Evolutionary conservation across 1,139 yeast genomes (phyloP), one percentile per base, ranked within the genome.

Genomic region (Pichia sp.): DNA sequence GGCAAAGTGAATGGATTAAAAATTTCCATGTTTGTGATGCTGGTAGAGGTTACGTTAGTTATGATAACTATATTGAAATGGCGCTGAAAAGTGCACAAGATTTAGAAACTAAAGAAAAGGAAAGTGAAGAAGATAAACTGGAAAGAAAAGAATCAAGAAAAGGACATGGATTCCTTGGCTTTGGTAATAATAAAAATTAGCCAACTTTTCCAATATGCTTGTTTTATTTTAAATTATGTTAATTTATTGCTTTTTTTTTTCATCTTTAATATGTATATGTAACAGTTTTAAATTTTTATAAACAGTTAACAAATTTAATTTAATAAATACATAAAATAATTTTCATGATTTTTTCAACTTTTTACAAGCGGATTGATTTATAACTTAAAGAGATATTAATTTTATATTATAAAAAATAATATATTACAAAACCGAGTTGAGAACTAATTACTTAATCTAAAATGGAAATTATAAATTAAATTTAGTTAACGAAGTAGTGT

Each of bases 401-500:
- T 42, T 27, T 29, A n/a, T 29, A 8, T 20, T 38, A 23, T 32
- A 32, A 37, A 30, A 38, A 30, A 40, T 37, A 44, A 42, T 32
- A 27, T 35, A 36, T 33, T 40, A 45, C 35, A 44, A 35, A 40
- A 42, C 40, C 24, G 26, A 37, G 22, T 34, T n/a, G n/a, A n/a
- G n/a, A n/a, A n/a, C n/a, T n/a, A n/a, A n/a, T n/a, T n/a, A n/a
- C n/a, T n/a, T n/a, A n/a, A n/a, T n/a, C n/a, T n/a, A n/a, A 24
- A 26, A 25, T 16, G 26, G 23, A 35, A 30, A 37, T 7, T 27
- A 22, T 7, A 30, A n/a, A 29, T 6, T 70, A 71, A 28, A 51
- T 42, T 54, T 56, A 58, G 54, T 73, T 67, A 71, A 69, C 72
- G 64, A 80, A 83, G 86, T 70, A 85, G 68, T 87, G 87, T 73